A percentile compares a stretch with the other conserved stretches of the same genome.
These are phyloP conservation scores for Botrytis fabae DNA, from an alignment of 2,329 filamentous ascomycete genomes.

Conservation along the genomic window DNA sequence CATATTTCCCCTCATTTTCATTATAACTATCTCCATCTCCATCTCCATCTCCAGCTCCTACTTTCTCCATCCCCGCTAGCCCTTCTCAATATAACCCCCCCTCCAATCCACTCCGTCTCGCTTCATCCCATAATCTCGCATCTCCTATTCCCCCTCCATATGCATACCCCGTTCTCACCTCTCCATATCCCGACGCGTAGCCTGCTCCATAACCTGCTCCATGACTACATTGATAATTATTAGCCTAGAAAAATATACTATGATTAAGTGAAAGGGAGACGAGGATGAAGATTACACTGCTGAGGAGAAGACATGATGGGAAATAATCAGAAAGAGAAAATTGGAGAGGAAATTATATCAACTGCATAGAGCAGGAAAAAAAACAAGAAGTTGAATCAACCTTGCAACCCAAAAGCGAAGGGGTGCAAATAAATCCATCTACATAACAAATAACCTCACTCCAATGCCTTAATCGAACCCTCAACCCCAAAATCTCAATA, in stretches of 20 bases:
- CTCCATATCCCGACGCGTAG: neutral
- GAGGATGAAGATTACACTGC: too few species aligned
- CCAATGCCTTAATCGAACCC: neutral
- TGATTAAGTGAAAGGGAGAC: neutral
- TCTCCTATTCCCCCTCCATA: neutral
- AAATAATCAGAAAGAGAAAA: neutral
- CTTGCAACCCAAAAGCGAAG: neutral
- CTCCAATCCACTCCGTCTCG: neutral
- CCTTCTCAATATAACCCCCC: neutral
- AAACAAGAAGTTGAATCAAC: neutral
- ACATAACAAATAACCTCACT: neutral
- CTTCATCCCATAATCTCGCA: conserved; percentile 3
- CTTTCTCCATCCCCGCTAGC: too few species aligned
- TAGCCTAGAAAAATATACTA: accelerated
- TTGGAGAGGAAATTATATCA: neutral
- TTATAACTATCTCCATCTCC: neutral
- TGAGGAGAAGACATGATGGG: too few species aligned
- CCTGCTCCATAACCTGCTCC: neutral
- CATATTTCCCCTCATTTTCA: neutral
- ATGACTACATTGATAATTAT: neutral
- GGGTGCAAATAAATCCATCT: neutral
- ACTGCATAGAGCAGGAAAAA: neutral
- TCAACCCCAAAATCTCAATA: neutral
- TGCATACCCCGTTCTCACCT: neutral
- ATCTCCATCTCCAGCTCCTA: neutral